Percentiles rank a stretch among this genome's conserved stretches.
phyloP scores from a whole-genome alignment of 345 rosid genomes.

The Ceriops decandra region DNA sequence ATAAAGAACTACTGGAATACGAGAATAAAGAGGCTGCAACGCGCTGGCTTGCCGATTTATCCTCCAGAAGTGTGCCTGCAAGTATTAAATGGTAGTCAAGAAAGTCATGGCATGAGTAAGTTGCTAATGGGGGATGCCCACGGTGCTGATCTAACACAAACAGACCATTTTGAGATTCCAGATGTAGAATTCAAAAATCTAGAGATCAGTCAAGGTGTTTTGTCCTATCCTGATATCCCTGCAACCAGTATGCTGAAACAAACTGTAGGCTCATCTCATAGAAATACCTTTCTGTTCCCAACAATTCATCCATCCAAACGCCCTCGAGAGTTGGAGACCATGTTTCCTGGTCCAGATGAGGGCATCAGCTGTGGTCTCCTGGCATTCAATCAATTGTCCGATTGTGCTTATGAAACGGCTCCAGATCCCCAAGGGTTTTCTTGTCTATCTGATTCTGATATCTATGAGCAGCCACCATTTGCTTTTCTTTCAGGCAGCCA shows the following conservation, averaged over 20 bases:
- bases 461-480: constrained; percentile 24
- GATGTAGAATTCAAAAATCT: constrained; percentile 7
- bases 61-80: constrained; percentile 11
- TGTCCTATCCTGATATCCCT: background rate
- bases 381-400: background rate
- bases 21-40: constrained; percentile 14
- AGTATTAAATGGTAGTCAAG: background rate
- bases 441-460: constrained; percentile 19
- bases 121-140: background rate
- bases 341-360: background rate
- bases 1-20: constrained; percentile 27
- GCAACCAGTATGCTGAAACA: background rate
- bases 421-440: background rate
- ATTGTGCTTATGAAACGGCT: background rate
- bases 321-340: background rate
- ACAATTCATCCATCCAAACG: background rate
- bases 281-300: background rate
- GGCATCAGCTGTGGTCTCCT: background rate
- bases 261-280: background rate
- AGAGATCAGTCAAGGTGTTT: constrained; percentile 7
- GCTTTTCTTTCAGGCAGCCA: constrained; percentile 32
- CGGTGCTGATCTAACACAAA: background rate
- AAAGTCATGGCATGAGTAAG: background rate
- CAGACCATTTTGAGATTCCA: constrained; percentile 3
- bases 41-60: constrained; percentile 16